Conservation (phyloP, 805 yeast species). For the Alloascoidea africana region DNA sequence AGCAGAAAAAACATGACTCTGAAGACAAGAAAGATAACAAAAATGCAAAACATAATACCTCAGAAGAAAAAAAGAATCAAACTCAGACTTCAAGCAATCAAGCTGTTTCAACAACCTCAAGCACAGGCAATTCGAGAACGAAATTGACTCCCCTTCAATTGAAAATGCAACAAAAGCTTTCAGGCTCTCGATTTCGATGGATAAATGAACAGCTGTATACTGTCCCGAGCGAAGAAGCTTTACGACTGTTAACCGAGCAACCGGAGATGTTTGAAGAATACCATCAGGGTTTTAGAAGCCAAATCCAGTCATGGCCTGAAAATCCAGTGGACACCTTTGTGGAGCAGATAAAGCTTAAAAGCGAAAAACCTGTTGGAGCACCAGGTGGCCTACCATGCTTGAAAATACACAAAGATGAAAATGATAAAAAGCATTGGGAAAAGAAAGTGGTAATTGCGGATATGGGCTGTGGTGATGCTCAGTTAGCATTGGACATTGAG, state of each 20-base stretch:
- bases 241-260: slow-evolving; percentile 55
- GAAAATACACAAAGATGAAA: slow-evolving; percentile 23
- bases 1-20: slow-evolving; percentile 10
- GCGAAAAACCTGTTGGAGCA: slow-evolving; percentile 62
- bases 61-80: neutral
- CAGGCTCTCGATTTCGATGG: slow-evolving; percentile 96
- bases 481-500: slow-evolving; percentile 53
- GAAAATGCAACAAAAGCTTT: slow-evolving; percentile 87
- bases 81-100: slow-evolving; percentile 5
- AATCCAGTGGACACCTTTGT: slow-evolving; percentile 93
- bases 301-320: slow-evolving; percentile 96
- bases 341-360: slow-evolving; percentile 43
- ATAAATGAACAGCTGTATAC: slow-evolving; percentile 96
- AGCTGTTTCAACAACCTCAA: slow-evolving; percentile 10
- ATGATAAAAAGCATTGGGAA: slow-evolving; percentile 20
- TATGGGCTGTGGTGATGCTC: slow-evolving; percentile 99
- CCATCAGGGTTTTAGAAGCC: slow-evolving; percentile 89
- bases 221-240: slow-evolving; percentile 61
- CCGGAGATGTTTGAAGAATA: slow-evolving; percentile 89
- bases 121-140: slow-evolving; percentile 11
- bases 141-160: slow-evolving; percentile 79
- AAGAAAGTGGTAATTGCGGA: slow-evolving; percentile 76
- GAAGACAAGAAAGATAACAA: slow-evolving; percentile 8
- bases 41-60: slow-evolving; percentile 7
- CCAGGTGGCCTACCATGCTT: slow-evolving; percentile 95